Base-by-base conservation (phyloP, 2,329 filamentous ascomycete genomes). In the Penicillium digitatum region DNA sequence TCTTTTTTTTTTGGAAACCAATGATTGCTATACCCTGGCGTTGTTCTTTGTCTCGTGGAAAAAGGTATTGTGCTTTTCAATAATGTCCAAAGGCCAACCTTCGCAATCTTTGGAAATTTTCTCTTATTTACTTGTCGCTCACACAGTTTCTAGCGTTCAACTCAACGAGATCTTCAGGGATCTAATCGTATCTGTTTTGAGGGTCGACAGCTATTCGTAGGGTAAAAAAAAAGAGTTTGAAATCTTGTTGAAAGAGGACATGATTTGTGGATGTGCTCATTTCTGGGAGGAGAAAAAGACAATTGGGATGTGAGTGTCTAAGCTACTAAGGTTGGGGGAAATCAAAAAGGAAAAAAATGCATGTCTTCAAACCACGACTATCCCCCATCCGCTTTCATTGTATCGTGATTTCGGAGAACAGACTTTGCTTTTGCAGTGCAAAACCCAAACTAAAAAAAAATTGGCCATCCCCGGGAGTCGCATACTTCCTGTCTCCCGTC, bases 381-480 rank as follows among this genome's bases (percentile, higher is more conserved):
- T 32, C 50, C 66, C 65, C 64, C 64, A 60, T 63, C 67, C 64
- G 65, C 66, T 65, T 67, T 71, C 69, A 61, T 72, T 68, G 67
- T 67, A 71, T 71, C 69, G 66, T 72, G 63, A 71, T 63, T 52
- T 67, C 61, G 62, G 52, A 58, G 58, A 59, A 58, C 42, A 60
- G 64, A 62, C 65, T 61, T 66, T 64, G 62, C 63, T 47, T 54
- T 54, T 56, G 53, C 47, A 48, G 29, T 47, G 53, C 56, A 62
- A 64, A 58, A 55, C 53, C 57, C 55, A 57, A 62, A 58, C 43
- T 45, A 56, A 52, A 52, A 55, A 53, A 53, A 51, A 55, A 49
- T 5, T 27, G 38, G 47, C 39, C 39, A 51, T 39, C 47, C 52
- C 52, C 52, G 47, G 52, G 46, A 5, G 47, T 51, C 52, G 40